These are phyloP conservation scores for Sclerotinia subarctica DNA, from an alignment of 2,329 filamentous ascomycete species.

Conservation along the genomic window DNA sequence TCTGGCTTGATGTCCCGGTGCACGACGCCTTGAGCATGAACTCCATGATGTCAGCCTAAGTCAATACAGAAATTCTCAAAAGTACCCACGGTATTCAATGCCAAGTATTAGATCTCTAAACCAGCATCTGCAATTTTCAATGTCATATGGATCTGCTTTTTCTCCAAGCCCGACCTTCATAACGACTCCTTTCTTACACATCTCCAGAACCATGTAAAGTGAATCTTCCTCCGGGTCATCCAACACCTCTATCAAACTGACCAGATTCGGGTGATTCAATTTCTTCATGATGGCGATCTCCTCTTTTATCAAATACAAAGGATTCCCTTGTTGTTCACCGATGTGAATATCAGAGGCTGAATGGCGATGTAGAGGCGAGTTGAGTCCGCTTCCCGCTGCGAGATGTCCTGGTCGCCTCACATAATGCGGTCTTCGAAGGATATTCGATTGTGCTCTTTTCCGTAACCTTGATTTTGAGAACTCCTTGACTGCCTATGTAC, in stretches of 20 bases:
- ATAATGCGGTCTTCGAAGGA: conserved; percentile 64
- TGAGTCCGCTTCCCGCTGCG: conserved; percentile 46
- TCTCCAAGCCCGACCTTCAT: conserved; percentile 95
- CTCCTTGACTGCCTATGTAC: conserved; percentile 81
- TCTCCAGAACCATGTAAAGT: conserved; percentile 97
- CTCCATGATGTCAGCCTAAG: conserved; percentile 43
- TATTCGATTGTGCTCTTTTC: conserved; percentile 85
- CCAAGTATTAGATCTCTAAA: conserved; percentile 93
- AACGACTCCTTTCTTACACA: conserved; percentile 96
- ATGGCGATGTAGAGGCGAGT: conserved; percentile 47
- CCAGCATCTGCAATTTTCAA: conserved; percentile 82
- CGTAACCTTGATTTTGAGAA: conserved; percentile 91
- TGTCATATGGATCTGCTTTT: conserved; percentile 73
- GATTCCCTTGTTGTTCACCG: conserved; percentile 61
- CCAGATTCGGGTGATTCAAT: conserved; percentile 89
- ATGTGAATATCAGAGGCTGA: conserved; percentile 51
- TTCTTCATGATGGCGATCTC: conserved; percentile 99
- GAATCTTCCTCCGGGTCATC: conserved; percentile 96
- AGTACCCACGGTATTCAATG: conserved; percentile 78
- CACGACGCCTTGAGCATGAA: conserved; percentile 91
- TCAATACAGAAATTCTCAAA: neutral
- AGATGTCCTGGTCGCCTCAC: conserved; percentile 48
- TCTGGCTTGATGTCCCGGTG: conserved; percentile 98
- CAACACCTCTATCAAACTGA: conserved; percentile 86
- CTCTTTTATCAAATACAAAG: conserved; percentile 84